A percentile compares a stretch with the other conserved stretches of the same genome.
phyloP scores from a whole-genome alignment of 495 filamentous ascomycete genomes.

The Penicillium flavigenum region DNA sequence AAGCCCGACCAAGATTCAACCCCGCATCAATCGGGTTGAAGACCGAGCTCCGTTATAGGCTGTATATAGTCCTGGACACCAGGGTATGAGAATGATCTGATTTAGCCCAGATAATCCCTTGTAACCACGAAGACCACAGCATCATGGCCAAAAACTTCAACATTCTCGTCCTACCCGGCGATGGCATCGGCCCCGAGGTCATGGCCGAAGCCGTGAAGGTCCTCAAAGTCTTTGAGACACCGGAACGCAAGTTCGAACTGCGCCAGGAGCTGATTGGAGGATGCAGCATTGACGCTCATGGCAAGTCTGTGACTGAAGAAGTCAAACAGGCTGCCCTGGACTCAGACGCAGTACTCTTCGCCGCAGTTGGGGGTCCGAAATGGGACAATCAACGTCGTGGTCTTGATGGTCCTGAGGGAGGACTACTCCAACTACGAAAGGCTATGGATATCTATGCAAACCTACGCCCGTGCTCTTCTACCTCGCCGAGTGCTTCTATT shows the following conservation, averaged over 20 bases:
- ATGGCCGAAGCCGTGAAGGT: constrained; percentile 54
- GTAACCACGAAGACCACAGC: background rate
- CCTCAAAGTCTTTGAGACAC: constrained; percentile 46
- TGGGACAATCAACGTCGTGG: constrained; percentile 46
- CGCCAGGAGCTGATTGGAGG: constrained; percentile 51
- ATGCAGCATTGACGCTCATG: constrained; percentile 47
- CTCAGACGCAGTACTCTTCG: constrained; percentile 52
- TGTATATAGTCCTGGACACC: background rate
- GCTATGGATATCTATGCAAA: constrained; percentile 54
- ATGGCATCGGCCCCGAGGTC: constrained; percentile 57
- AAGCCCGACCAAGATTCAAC: constrained; percentile 19
- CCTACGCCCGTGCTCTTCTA: constrained; percentile 47
- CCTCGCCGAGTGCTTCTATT: constrained; percentile 39
- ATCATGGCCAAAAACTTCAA: constrained; percentile 37
- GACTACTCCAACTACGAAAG: constrained; percentile 46
- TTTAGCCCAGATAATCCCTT: background rate
- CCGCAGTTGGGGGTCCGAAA: constrained; percentile 51
- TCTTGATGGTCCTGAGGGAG: constrained; percentile 47
- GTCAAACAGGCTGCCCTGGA: constrained; percentile 43
- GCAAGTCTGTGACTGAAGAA: constrained; percentile 43
- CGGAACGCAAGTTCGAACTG: constrained; percentile 39
- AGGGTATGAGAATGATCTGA: background rate
- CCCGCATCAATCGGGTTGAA: constrained; percentile 27
- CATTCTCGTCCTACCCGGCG: constrained; percentile 54
- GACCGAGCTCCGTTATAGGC: constrained; percentile 24